Conservation (phyloP, 1,284 basidiomycete genomes). For the Vanrija humicola region DNA sequence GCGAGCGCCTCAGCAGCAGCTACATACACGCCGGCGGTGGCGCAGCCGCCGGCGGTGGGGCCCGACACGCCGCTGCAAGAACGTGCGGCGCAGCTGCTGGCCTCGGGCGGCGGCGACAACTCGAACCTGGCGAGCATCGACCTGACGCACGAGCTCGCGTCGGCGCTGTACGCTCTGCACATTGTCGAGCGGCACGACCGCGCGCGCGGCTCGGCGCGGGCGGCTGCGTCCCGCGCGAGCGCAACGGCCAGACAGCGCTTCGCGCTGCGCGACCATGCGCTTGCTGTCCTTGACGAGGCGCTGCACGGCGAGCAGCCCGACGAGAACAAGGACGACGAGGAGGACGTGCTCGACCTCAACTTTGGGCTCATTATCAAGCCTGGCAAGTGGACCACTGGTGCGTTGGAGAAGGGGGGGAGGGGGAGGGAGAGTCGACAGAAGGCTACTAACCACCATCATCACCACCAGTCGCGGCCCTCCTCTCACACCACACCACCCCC, state of each 20-base stretch:
- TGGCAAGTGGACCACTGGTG: background rate
- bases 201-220: conserved; percentile 13
- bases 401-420: background rate
- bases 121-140: conserved; percentile 2
- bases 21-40: no score
- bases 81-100: conserved; percentile 11
- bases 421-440: no score
- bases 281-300: conserved; percentile 13
- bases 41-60: no score
- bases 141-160: conserved; percentile 17
- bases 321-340: conserved; percentile 15
- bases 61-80: conserved; percentile 4
- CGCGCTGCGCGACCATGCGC: conserved; percentile 12
- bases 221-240: conserved; percentile 13
- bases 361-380: background rate
- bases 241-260: conserved; percentile 11
- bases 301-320: conserved; percentile 3
- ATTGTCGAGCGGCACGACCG: conserved; percentile 20
- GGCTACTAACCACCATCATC: background rate
- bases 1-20: background rate
- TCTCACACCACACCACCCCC: conserved; percentile 19
- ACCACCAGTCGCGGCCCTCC: conserved; percentile 13
- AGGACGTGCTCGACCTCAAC: conserved; percentile 15
- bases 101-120: conserved; percentile 4
- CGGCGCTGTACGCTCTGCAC: conserved; percentile 17